A percentile compares a stretch with the other conserved stretches of the same genome.
These are phyloP conservation scores for Magnaporthiopsis poae DNA, from an alignment of 2,329 filamentous ascomycete genomes.

Conservation along the genomic window DNA sequence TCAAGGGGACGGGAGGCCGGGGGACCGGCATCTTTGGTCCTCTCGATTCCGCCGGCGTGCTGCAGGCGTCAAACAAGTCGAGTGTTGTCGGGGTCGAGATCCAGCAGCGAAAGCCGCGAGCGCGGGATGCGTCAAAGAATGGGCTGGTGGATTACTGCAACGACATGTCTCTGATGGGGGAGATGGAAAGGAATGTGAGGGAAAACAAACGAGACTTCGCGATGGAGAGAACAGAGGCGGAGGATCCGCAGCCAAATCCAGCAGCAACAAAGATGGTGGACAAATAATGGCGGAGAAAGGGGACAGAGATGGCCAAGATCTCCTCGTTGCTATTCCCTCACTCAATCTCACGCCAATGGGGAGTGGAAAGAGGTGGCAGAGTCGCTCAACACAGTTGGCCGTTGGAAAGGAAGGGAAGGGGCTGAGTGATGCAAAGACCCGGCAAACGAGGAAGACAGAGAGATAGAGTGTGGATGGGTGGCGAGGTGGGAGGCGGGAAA, in stretches of 20 bases:
- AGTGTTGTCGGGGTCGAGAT: background rate
- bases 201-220: too few relatives aligned
- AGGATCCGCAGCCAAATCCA: background rate
- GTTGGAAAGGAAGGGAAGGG: background rate
- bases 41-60: background rate
- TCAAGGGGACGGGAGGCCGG: conserved; percentile 57
- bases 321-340: background rate
- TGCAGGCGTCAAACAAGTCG: background rate
- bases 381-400: background rate
- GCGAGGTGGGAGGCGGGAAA: background rate
- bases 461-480: background rate
- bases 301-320: background rate
- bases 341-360: background rate
- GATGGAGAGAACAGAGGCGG: background rate
- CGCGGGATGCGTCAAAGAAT: background rate
- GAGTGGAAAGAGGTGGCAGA: background rate
- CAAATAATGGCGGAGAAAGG: background rate
- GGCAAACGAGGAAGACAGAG: background rate
- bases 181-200: background rate
- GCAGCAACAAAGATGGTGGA: background rate
- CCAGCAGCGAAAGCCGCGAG: background rate
- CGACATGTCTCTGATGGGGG: conserved; percentile 5
- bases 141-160: conserved; percentile 4
- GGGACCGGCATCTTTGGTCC: conserved; percentile 57
- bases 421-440: background rate